Conservation (phyloP, 2,329 filamentous ascomycete species). For the Fusarium chaquense region DNA sequence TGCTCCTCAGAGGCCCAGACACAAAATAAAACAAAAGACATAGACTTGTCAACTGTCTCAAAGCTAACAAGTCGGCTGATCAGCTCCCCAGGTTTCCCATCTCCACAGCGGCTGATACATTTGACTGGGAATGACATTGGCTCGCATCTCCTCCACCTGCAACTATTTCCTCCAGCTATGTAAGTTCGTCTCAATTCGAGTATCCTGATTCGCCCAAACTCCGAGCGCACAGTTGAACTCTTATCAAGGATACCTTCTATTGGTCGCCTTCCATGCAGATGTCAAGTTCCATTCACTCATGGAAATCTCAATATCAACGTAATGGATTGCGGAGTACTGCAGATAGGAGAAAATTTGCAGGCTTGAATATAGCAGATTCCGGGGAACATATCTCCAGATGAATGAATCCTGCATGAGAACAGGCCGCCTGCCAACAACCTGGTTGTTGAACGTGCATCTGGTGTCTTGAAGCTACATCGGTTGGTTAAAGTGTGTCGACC, state of each 20-base stretch:
- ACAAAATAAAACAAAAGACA: neutral
- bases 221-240: constrained; percentile 8
- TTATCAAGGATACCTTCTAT: constrained; percentile 39
- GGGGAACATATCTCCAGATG: constrained; percentile 17
- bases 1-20: neutral
- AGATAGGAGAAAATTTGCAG: constrained; percentile 6
- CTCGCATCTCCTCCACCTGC: constrained; percentile 38
- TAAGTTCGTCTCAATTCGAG: constrained; percentile 32
- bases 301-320: constrained; percentile 36
- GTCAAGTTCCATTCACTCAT: constrained; percentile 31
- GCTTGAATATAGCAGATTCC: neutral
- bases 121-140: constrained; percentile 33
- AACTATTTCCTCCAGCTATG: constrained; percentile 28
- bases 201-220: constrained; percentile 33
- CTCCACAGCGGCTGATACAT: constrained; percentile 46
- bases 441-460: constrained; percentile 6
- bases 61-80: constrained; percentile 37
- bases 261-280: constrained; percentile 17
- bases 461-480: constrained; percentile 9
- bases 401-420: neutral
- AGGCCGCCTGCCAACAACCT: neutral
- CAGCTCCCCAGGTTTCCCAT: constrained; percentile 42
- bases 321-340: constrained; percentile 33
- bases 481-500: neutral
- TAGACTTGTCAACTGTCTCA: constrained; percentile 14